Conservation (phyloP, 106 monocot species). For the Posidonia australis region DNA sequence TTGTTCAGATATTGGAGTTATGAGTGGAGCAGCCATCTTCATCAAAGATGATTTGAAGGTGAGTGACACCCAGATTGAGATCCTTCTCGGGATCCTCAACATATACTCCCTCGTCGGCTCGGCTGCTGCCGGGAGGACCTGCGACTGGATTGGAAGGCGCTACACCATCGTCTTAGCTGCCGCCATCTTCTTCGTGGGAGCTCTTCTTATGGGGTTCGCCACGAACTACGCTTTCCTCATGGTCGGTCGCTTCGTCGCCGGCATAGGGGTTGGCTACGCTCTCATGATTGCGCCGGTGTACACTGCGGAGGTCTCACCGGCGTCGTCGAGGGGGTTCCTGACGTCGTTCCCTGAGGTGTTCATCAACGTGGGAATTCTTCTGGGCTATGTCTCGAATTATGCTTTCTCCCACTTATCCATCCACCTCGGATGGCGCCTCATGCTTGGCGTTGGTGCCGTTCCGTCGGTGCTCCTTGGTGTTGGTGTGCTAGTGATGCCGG, state of each 20-base stretch:
- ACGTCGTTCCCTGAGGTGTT: slow-evolving; percentile 26
- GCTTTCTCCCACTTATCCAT: slow-evolving; percentile 17
- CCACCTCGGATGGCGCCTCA: slow-evolving; percentile 16
- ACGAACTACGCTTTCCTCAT: slow-evolving; percentile 61
- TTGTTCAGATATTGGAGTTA: slow-evolving; percentile 55
- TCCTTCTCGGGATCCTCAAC: slow-evolving; percentile 72
- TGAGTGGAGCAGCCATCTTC: slow-evolving; percentile 68
- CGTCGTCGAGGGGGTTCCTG: slow-evolving; percentile 19
- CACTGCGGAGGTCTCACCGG: slow-evolving; percentile 25
- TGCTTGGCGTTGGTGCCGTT: slow-evolving; percentile 17
- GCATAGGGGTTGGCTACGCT: slow-evolving; percentile 64
- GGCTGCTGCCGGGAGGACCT: slow-evolving; percentile 52
- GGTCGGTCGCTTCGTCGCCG: slow-evolving; percentile 68
- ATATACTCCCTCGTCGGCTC: slow-evolving; percentile 63
- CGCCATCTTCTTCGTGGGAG: slow-evolving; percentile 60
- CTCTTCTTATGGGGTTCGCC: slow-evolving; percentile 62
- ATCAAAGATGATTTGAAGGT: slow-evolving; percentile 52
- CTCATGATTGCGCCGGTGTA: slow-evolving; percentile 51
- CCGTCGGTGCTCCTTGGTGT: slow-evolving; percentile 17
- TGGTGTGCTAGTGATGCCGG: slow-evolving; percentile 24
- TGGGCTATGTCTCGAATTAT: slow-evolving; percentile 26
- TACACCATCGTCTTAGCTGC: slow-evolving; percentile 60
- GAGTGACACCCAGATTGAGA: slow-evolving; percentile 45
- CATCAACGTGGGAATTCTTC: slow-evolving; percentile 22
- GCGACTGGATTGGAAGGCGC: slow-evolving; percentile 69